phyloP scores from a whole-genome alignment of 495 filamentous ascomycete species.

The Penicillium taxi region DNA sequence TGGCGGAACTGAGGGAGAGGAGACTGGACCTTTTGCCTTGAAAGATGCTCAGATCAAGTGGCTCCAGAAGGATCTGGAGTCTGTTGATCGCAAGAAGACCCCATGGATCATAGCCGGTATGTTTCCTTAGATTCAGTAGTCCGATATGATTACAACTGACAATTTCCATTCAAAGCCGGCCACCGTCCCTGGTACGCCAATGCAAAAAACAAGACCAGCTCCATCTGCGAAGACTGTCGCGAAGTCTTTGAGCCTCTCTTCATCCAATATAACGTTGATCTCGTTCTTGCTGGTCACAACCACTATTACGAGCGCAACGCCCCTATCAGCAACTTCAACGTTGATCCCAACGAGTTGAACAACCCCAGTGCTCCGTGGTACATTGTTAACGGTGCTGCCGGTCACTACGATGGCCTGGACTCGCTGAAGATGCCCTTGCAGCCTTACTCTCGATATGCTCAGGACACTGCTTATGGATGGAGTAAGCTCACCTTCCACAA shows the following conservation, averaged over 20 bases:
- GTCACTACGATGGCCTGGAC: slow-evolving; percentile 24
- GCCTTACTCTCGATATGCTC: slow-evolving; percentile 1
- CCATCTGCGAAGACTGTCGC: slow-evolving; percentile 36
- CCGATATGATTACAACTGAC: too few relatives aligned
- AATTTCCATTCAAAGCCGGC: too few relatives aligned
- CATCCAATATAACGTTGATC: slow-evolving; percentile 44
- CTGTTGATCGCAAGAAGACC: slow-evolving; percentile 40
- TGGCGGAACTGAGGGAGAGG: slow-evolving; percentile 28
- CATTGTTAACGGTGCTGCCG: slow-evolving; percentile 29
- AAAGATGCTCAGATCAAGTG: slow-evolving; percentile 37
- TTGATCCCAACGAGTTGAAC: slow-evolving; percentile 26
- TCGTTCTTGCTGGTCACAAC: slow-evolving; percentile 45
- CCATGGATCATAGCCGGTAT: slow-evolving; percentile 35
- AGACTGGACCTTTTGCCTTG: slow-evolving; percentile 38
- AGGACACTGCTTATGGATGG: slow-evolving; percentile 8
- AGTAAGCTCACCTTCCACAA: slow-evolving; percentile 9
- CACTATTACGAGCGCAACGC: slow-evolving; percentile 38
- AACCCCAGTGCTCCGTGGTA: slow-evolving; percentile 43
- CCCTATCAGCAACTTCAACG: slow-evolving; percentile 22
- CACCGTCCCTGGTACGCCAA: slow-evolving; percentile 48
- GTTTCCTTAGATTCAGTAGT: too few relatives aligned
- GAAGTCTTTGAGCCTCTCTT: slow-evolving; percentile 44
- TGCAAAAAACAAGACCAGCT: too few relatives aligned
- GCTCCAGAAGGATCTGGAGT: slow-evolving; percentile 36
- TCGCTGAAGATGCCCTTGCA: background rate